phyloP scores from a whole-genome alignment of 2,329 filamentous ascomycete species.

The Colletotrichum cordylinicola region DNA sequence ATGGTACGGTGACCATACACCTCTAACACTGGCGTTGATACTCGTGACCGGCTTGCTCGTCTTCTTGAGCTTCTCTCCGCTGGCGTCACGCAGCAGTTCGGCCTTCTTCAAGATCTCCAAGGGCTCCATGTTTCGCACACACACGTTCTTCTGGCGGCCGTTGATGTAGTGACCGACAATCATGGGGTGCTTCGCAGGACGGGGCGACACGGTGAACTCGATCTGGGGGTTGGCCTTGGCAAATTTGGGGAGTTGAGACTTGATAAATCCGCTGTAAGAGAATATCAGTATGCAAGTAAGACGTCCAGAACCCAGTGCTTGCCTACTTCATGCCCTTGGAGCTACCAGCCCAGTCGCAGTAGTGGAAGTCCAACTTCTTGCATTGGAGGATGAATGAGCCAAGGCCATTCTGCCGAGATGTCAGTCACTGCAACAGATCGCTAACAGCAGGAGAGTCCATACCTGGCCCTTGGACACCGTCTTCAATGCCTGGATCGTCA shows the following conservation, averaged over 20 bases:
- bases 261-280: slow-evolving; percentile 75
- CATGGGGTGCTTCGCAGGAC: slow-evolving; percentile 88
- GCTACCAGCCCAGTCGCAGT: slow-evolving; percentile 95
- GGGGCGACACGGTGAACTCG: slow-evolving; percentile 90
- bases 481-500: slow-evolving; percentile 62
- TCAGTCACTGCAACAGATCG: not conserved
- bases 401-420: slow-evolving; percentile 78
- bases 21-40: slow-evolving; percentile 70
- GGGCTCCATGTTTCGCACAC: slow-evolving; percentile 84
- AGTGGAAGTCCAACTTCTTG: slow-evolving; percentile 94
- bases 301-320: not conserved
- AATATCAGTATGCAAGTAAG: slow-evolving; percentile 28
- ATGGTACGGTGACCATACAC: slow-evolving; percentile 75
- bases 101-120: slow-evolving; percentile 84
- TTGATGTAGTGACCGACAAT: slow-evolving; percentile 94
- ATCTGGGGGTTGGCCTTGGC: slow-evolving; percentile 83
- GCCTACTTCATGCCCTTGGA: slow-evolving; percentile 91
- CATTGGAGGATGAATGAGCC: slow-evolving; percentile 97
- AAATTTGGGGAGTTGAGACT: slow-evolving; percentile 76
- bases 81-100: slow-evolving; percentile 74
- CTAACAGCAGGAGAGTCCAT: slow-evolving; percentile 23
- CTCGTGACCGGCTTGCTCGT: slow-evolving; percentile 69
- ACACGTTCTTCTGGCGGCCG: slow-evolving; percentile 82
- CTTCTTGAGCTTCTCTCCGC: slow-evolving; percentile 73
- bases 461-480: slow-evolving; percentile 61